phyloP scores from a whole-genome alignment of 257 asterid genomes.

The Scutellaria galericulata region DNA sequence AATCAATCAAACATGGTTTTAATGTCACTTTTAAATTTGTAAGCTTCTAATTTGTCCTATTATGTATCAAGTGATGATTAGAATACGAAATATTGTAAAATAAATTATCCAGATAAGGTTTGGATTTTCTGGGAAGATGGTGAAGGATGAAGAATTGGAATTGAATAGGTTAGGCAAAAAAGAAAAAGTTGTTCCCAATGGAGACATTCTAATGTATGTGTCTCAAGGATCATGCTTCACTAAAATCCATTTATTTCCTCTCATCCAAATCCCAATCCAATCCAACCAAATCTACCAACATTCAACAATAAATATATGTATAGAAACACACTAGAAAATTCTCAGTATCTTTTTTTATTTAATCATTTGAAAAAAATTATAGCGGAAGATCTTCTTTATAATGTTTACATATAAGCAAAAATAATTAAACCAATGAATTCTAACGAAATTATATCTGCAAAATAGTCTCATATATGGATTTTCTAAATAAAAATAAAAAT shows the following conservation, averaged over 20 bases:
- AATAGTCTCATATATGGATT: too few species aligned
- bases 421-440: too few species aligned
- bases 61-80: slow-evolving; percentile 2
- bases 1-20: background rate
- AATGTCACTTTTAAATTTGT: background rate
- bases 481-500: too few species aligned
- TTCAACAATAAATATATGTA: slow-evolving; percentile 10
- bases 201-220: slow-evolving; percentile 52
- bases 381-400: too few species aligned
- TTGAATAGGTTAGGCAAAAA: slow-evolving; percentile 22
- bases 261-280: slow-evolving; percentile 52
- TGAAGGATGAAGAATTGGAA: too few species aligned
- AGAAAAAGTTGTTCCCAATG: slow-evolving; percentile 63
- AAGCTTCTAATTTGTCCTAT: background rate
- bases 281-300: slow-evolving; percentile 42
- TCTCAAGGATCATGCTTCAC: slow-evolving; percentile 66
- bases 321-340: background rate
- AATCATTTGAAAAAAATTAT: too few species aligned
- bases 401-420: too few species aligned
- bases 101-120: background rate
- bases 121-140: background rate
- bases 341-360: background rate
- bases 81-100: background rate
- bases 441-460: too few species aligned
- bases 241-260: slow-evolving; percentile 56